These are phyloP conservation scores for Penicillium sp. DNA, from an alignment of 2,329 filamentous ascomycete genomes.

Conservation along the genomic window DNA sequence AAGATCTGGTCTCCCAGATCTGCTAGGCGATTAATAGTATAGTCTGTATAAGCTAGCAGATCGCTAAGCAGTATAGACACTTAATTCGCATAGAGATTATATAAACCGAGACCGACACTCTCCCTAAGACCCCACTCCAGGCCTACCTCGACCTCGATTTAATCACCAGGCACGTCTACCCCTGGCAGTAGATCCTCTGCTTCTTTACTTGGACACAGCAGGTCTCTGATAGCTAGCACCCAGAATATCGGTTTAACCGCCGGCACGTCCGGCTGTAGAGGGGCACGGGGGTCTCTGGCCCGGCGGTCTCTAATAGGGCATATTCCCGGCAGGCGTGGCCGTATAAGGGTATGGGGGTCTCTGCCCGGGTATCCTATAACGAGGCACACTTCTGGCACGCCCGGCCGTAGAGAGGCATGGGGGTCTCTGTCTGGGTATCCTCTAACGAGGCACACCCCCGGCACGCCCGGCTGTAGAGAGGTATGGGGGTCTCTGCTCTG, in stretches of 20 bases:
- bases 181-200: not conserved
- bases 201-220: not conserved
- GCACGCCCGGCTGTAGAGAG: too few species aligned
- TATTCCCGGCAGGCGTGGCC: too few species aligned
- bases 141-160: not conserved
- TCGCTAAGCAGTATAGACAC: not conserved
- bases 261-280: too few species aligned
- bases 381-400: too few species aligned
- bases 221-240: not conserved
- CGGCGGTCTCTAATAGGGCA: too few species aligned
- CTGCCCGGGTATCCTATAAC: too few species aligned
- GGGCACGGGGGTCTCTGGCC: too few species aligned
- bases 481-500: too few species aligned
- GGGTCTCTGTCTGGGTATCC: too few species aligned
- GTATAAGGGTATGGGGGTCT: too few species aligned
- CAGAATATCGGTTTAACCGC: not conserved
- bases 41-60: not conserved
- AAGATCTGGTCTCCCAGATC: not conserved
- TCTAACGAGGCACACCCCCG: too few species aligned
- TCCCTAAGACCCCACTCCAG: not conserved
- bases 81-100: not conserved
- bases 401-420: too few species aligned
- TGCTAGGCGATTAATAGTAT: not conserved
- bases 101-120: not conserved
- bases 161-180: not conserved